Base-by-base conservation (phyloP, 495 filamentous ascomycete genomes). In the Penicillium manginii region DNA sequence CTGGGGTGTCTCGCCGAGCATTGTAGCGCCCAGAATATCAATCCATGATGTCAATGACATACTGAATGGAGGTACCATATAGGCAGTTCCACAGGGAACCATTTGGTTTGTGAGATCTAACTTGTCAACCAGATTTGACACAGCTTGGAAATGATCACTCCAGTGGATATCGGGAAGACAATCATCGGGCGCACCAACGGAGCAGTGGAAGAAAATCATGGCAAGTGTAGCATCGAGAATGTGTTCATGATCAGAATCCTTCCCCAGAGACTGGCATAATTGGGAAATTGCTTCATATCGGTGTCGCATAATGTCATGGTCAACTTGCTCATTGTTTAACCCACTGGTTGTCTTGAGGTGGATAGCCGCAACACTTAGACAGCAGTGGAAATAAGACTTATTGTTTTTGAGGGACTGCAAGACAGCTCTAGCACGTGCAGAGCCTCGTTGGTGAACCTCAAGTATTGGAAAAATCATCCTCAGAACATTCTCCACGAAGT, bases 201-300 rank as follows among this genome's bases (percentile, higher is more conserved):
- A 90, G 77, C 89, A 93, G 65, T 97, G 93, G 81, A 97, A 98
- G 78, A 98, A 92, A 59, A 97, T 96, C 86, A 98, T 92, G 50
- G 91, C 94, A 8, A 98, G 81, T 2, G 93, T 92, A 2, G 94
- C 92, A 74, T 98, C 94, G 14, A 98, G 83, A 60, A 97, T 96
- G 66, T 93, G 81, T 47, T 88, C 81, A 71, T 97, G 92, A 59
- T 97, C 80, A 62, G 85, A 83, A 64, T 98, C 93, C 29, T 81
- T 77, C 58, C 85, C 86, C 35, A 98, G 79, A 0, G 93, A 90
- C 59, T 92, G 86, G 75, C 91, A 97, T 2, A 98, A 82, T 59
- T 91, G 84, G 1, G 89, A 86, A 63, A 98, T 90, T 14, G 92
- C 92, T 26, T 91, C 89, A 68, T 88, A 94, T 46, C 93, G 89